Evolutionary conservation across 2,329 filamentous ascomycete genomes (phyloP).

Genomic region (Fusarium sp.): DNA sequence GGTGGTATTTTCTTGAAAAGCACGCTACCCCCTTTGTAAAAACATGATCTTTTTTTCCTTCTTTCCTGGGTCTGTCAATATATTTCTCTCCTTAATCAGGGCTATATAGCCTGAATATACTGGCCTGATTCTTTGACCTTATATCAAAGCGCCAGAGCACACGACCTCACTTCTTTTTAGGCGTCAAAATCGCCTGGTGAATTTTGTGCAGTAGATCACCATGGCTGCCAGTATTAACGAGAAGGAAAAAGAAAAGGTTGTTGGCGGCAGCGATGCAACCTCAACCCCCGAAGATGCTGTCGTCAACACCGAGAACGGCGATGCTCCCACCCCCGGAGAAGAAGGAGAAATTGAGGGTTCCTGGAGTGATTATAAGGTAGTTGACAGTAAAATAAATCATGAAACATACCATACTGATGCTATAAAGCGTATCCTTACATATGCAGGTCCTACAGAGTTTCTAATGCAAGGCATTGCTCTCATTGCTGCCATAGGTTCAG

Average conservation of each 20-base stretch:
- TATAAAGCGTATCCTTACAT: slow-evolving; percentile 50
- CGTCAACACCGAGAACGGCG: slow-evolving; percentile 9
- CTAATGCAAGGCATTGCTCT: slow-evolving; percentile 47
- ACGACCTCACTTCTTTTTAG: not conserved
- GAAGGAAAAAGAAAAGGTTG: slow-evolving; percentile 31
- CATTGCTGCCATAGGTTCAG: slow-evolving; percentile 53
- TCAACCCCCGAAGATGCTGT: slow-evolving; percentile 23
- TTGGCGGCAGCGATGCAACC: not conserved
- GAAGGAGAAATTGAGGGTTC: slow-evolving; percentile 36
- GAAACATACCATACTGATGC: slow-evolving; percentile 7
- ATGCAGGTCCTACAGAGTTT: slow-evolving; percentile 47
- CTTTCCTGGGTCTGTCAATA: not conserved
- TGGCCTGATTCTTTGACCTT: not conserved
- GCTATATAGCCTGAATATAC: slow-evolving; percentile 15
- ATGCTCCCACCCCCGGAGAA: slow-evolving; percentile 9
- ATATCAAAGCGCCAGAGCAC: slow-evolving; percentile 6
- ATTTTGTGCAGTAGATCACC: not conserved
- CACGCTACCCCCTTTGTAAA: slow-evolving; percentile 14
- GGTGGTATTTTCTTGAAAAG: slow-evolving; percentile 28
- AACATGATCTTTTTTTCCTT: not conserved
- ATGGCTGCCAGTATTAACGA: slow-evolving; percentile 32
- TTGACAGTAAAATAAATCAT: not conserved
- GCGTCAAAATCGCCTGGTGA: not conserved
- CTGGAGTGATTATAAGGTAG: slow-evolving; percentile 43
- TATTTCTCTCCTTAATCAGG: not conserved